These are phyloP conservation scores for Trichoderma sp. DNA, from an alignment of 2,329 filamentous ascomycete genomes.

Conservation along the genomic window DNA sequence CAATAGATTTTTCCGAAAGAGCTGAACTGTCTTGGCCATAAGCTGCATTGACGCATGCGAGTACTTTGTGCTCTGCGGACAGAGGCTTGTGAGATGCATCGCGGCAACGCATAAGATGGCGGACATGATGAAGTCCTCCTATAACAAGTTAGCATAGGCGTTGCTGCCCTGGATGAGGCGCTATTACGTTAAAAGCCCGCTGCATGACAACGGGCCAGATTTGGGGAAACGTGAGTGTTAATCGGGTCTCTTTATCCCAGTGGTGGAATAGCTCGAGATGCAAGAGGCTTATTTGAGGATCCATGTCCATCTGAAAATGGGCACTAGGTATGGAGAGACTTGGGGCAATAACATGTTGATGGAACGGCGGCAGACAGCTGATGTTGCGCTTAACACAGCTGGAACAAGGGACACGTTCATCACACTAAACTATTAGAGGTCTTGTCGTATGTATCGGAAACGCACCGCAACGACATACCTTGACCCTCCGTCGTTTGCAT, in stretches of 20 bases:
- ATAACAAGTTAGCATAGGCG: neutral
- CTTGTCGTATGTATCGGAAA: neutral
- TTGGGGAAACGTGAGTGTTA: neutral
- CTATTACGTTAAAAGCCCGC: neutral
- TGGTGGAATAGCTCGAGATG: neutral
- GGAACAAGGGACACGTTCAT: neutral
- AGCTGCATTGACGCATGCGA: neutral
- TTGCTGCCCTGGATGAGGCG: too few species aligned
- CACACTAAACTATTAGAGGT: neutral
- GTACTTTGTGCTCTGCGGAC: neutral
- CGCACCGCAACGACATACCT: neutral
- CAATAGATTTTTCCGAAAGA: neutral
- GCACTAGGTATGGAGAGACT: neutral
- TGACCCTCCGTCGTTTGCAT: neutral
- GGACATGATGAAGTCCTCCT: neutral
- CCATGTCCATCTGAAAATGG: neutral
- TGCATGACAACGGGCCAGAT: neutral
- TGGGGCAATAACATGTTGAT: neutral
- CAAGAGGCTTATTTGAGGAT: neutral
- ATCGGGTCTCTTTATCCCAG: neutral
- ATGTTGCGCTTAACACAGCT: neutral
- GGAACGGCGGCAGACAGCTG: neutral
- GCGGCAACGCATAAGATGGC: neutral
- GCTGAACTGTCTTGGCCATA: neutral
- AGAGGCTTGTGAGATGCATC: neutral